Evolutionary conservation across 495 filamentous ascomycete genomes (phyloP), one percentile per base, ranked within the genome.

Genomic region (Chlorociboria aeruginascens): DNA sequence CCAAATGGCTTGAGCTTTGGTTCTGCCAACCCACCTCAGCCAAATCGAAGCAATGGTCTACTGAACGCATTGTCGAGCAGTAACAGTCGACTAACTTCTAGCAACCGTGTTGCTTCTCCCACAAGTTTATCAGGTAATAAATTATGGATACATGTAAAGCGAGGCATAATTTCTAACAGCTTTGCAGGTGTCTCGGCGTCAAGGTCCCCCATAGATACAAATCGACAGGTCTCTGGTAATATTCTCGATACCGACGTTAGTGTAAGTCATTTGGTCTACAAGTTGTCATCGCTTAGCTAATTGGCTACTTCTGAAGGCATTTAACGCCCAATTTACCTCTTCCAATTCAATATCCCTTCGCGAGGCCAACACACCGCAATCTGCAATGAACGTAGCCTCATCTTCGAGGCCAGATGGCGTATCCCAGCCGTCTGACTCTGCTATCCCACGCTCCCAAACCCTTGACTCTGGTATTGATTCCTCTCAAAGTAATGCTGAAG

Each of bases 31-130:
- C 46, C 37, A 12, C 42, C 51, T 16, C 54, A 52, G 16, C 36
- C 44, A 28, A 50, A 35, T 50, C 48, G 54, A 8, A 69, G 71
- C 1, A 79, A 81, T 53, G 76, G 75, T 31, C 61, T 82, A 20
- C 67, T 79, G 25, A 80, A 77, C 45, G 72, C 74, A 6, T 59
- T 78, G 9, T 78, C 78, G 17, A 71, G 74, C 6, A 25, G 20
- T 25, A 55, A 35, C 45, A 53, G 32, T 35, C 46, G 56, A 29
- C 29, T 50, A 28, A n/a, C 48, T 48, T 43, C 49, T 4, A 47
- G 39, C 14, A 56, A 50, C 32, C 46, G 56, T n/a, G 50, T 54
- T 36, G 45, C 58, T 7, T 56, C 56, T 46, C 53, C 58, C 12
- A 38, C 50, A 12, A 54, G 50, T 32, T 25, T 54, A 34, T 53